Percentiles rank a stretch among this genome's conserved stretches.
phyloP scores from a whole-genome alignment of 2,329 filamentous ascomycete species.

The Byssothecium circinans region DNA sequence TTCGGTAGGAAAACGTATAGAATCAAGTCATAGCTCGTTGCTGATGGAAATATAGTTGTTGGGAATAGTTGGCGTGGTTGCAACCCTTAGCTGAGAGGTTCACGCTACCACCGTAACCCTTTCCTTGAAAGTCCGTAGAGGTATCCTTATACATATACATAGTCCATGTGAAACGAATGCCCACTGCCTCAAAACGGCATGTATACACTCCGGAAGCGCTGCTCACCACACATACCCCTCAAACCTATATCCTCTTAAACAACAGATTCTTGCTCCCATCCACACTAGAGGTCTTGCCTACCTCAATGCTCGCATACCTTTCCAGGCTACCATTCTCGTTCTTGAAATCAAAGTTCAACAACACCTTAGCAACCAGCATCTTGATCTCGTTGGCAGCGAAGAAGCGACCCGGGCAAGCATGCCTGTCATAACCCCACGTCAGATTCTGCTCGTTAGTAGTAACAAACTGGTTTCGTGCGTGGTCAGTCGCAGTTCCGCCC shows the following conservation, averaged over 20 bases:
- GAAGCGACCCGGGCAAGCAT: constrained; percentile 35
- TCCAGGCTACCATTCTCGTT: constrained; percentile 16
- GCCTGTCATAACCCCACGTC: constrained; percentile 30
- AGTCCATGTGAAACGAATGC: too few species aligned
- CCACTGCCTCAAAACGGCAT: too few species aligned
- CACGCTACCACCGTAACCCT: too few species aligned
- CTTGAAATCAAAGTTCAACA: constrained; percentile 32
- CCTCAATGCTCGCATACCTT: constrained; percentile 18
- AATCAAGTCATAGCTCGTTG: too few species aligned
- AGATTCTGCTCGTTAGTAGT: constrained; percentile 24
- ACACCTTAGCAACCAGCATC: constrained; percentile 26
- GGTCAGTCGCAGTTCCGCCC: constrained; percentile 20
- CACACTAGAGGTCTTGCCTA: constrained; percentile 3
- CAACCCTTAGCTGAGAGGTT: too few species aligned
- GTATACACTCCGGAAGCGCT: too few species aligned
- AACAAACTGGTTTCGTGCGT: constrained; percentile 35
- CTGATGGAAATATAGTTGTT: too few species aligned
- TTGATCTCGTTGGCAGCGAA: constrained; percentile 39
- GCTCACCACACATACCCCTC: background rate
- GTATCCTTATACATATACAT: too few species aligned
- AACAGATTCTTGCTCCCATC: constrained; percentile 10
- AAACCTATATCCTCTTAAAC: constrained; percentile 10
- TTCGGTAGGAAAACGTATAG: too few species aligned
- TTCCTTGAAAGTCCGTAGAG: too few species aligned
- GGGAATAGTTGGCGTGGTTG: too few species aligned